Percentiles rank a stretch among this genome's conserved stretches.
Conservation (phyloP, 176 grass and related monocot genomes). For the Echinochloa phyllopogon region DNA sequence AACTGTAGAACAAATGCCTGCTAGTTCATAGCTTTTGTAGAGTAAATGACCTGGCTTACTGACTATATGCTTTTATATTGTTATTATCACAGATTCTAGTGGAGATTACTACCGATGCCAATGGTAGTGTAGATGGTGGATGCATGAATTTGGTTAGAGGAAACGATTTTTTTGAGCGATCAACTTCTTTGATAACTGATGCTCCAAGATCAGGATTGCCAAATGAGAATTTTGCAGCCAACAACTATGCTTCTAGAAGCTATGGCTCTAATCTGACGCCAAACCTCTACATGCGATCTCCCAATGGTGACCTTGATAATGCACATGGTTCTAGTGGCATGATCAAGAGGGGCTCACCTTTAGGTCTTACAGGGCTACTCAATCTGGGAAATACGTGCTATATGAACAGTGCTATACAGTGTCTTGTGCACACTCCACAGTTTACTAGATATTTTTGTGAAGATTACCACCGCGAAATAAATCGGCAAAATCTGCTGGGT, state of each 20-base stretch:
- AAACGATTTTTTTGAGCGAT: conserved; percentile 67
- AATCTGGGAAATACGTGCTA: conserved; percentile 99
- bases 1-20: conserved; percentile 10
- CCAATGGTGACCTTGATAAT: conserved; percentile 67
- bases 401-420: conserved; percentile 99
- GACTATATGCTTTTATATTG: conserved; percentile 49
- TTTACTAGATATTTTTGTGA: conserved; percentile 97
- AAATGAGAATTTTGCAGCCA: conserved; percentile 68
- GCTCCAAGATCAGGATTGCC: conserved; percentile 64
- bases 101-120: conserved; percentile 65
- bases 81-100: conserved; percentile 82
- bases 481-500: conserved; percentile 96
- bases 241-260: conserved; percentile 71
- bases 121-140: conserved; percentile 73
- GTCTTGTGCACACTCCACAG: conserved; percentile 97
- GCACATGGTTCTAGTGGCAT: conserved; percentile 61
- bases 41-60: conserved; percentile 24
- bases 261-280: conserved; percentile 62
- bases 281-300: conserved; percentile 59
- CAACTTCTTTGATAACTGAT: conserved; percentile 66
- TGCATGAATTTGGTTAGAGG: conserved; percentile 71
- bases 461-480: conserved; percentile 97
- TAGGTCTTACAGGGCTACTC: conserved; percentile 85
- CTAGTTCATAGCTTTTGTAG: not conserved
- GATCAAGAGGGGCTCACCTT: conserved; percentile 60